Percentiles rank a stretch among this genome's conserved stretches.
phyloP scores from a whole-genome alignment of 768 basidiomycete species.

The Neoboletus magnificus region DNA sequence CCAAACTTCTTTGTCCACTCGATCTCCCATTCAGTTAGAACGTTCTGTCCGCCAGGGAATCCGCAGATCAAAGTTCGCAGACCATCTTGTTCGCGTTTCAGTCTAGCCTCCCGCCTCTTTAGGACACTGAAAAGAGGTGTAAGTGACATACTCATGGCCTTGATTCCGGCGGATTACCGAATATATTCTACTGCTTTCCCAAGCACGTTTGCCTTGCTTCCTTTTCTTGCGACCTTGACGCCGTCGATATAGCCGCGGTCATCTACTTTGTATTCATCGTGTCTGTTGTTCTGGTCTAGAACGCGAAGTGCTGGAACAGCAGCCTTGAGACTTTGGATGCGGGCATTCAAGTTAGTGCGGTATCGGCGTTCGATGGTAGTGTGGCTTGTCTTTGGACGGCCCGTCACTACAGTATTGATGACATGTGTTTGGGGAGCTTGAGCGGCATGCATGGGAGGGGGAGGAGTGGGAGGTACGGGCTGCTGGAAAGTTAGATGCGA shows the following conservation, averaged over 20 bases:
- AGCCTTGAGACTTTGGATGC: constrained; percentile 75
- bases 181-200: constrained; percentile 93
- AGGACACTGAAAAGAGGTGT: constrained; percentile 50
- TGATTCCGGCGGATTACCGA: constrained; percentile 35
- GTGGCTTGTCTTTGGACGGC: constrained; percentile 70
- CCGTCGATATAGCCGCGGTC: constrained; percentile 86
- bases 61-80: constrained; percentile 64
- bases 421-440: constrained; percentile 25
- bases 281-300: constrained; percentile 53
- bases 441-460: constrained; percentile 22
- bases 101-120: constrained; percentile 70
- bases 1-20: constrained; percentile 75
- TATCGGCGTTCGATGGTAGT: constrained; percentile 88
- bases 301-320: constrained; percentile 83
- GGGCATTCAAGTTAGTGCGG: constrained; percentile 84
- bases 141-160: background rate
- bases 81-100: constrained; percentile 74
- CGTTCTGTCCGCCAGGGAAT: constrained; percentile 68
- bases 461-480: constrained; percentile 37
- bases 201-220: constrained; percentile 86
- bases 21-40: constrained; percentile 72
- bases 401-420: constrained; percentile 16
- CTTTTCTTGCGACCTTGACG: constrained; percentile 88
- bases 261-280: constrained; percentile 55
- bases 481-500: constrained; percentile 24